These are phyloP conservation scores for Termitomyces sp. DNA, from an alignment of 768 basidiomycete genomes.

Conservation along the genomic window DNA sequence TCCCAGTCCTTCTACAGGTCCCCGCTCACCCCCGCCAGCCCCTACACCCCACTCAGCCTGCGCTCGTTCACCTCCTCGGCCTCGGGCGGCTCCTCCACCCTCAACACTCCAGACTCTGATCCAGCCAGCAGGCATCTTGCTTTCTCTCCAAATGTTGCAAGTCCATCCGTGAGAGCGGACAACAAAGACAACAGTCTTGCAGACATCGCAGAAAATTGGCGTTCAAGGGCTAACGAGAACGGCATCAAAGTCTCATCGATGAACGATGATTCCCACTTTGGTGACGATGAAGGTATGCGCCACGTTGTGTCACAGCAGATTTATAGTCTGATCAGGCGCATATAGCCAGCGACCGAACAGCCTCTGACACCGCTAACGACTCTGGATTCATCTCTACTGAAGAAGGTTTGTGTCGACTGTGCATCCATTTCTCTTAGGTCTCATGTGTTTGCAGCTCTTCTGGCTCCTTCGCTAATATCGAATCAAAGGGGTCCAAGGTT, in stretches of 20 bases:
- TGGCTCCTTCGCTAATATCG: constrained; percentile 55
- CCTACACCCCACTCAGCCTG: constrained; percentile 67
- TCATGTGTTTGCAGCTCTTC: constrained; percentile 33
- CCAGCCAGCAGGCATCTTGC: constrained; percentile 32
- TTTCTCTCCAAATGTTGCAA: constrained; percentile 39
- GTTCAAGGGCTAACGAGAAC: constrained; percentile 63
- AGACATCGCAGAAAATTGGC: constrained; percentile 66
- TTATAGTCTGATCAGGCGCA: constrained; percentile 28
- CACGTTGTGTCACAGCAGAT: constrained; percentile 14
- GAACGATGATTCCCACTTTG: constrained; percentile 42
- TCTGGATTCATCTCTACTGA: constrained; percentile 40
- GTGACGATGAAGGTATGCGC: constrained; percentile 40
- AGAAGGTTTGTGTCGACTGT: constrained; percentile 33
- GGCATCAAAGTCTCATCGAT: constrained; percentile 59
- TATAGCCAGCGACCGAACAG: constrained; percentile 46
- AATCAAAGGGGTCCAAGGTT: constrained; percentile 25
- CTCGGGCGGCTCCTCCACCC: constrained; percentile 42
- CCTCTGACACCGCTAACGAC: constrained; percentile 43
- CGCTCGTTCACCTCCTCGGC: constrained; percentile 54
- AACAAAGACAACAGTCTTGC: constrained; percentile 44
- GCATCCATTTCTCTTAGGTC: constrained; percentile 6
- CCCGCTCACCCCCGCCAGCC: constrained; percentile 59
- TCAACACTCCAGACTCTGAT: constrained; percentile 57
- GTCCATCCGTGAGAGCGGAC: constrained; percentile 10
- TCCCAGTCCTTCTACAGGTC: constrained; percentile 45